Evolutionary conservation across 2,329 filamentous ascomycete species (phyloP), one percentile per base, ranked within the genome.

Genomic region (Colletotrichum sp.): DNA sequence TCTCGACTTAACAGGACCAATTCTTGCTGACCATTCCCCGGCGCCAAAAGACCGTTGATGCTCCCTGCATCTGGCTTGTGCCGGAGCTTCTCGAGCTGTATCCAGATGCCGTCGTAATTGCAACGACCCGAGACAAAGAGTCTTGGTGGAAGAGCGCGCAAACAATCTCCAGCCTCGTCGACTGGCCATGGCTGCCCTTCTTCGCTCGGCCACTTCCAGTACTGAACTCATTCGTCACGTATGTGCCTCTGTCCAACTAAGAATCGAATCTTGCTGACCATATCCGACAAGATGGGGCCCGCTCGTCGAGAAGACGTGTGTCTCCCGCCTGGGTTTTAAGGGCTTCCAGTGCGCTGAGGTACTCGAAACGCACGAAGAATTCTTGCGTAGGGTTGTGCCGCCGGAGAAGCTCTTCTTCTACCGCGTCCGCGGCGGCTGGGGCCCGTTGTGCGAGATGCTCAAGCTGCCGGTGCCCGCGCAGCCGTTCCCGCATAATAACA

Each of bases 361-460:
- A 81, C 6, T 66, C 5, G 73, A 76, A 10, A 30, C 16, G 26
- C 73, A 76, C 64, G 44, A 72, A 32, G 73, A 63, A 4, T 69
- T 59, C 52, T 24, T 76, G 5, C 75, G 69, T 4, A 57, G 72
- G 16, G 69, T 78, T 0, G 81, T 83, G 21, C 80, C 81, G 13
- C 12, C 69, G 44, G 81, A 83, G 18, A 76, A 75, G 69, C 78
- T 83, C 26, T 74, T 83, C 16, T 78, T 80, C 57, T 79, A 81
- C 57, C 75, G 80, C 2, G 77, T 83, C 6, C 78, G 74, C 15
- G 79, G 81, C 7, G 84, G 83, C 2, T 86, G 84, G 84, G 81
- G 75, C 24, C 82, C 83, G 15, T 62, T 86, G 9, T 84, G 82
- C 72, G 76, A 81, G 64, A 81, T 83, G 28, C 77, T 85, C 55